A percentile compares a stretch with the other conserved stretches of the same genome.
Evolutionary conservation across 2,329 filamentous ascomycete genomes (phyloP).

Genomic region (Nannizziopsis barbatae): DNA sequence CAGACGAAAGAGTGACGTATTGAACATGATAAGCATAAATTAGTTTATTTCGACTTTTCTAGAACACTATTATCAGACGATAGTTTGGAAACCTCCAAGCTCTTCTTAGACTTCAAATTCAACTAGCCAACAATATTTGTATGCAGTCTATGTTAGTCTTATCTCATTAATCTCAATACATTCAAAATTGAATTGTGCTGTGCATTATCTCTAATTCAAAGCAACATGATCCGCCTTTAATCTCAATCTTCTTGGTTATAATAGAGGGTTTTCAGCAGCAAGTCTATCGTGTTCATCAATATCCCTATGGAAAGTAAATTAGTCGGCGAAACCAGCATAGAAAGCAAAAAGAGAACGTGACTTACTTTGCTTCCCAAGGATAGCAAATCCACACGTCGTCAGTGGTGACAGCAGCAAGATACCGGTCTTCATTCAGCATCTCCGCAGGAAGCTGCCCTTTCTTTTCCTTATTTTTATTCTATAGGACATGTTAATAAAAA

Average conservation of each 20-base stretch:
- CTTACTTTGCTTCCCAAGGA: slow-evolving; percentile 82
- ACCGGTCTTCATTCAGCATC: slow-evolving; percentile 62
- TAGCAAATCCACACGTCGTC: slow-evolving; percentile 98
- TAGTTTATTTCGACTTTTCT: too few relatives aligned
- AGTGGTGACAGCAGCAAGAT: slow-evolving; percentile 76
- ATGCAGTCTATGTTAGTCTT: too few relatives aligned
- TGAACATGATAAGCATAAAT: too few relatives aligned
- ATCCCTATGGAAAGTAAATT: slow-evolving; percentile 40
- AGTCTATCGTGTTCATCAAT: slow-evolving; percentile 82
- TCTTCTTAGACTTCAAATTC: too few relatives aligned
- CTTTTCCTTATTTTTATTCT: slow-evolving; percentile 97
- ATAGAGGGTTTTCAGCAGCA: slow-evolving; percentile 33
- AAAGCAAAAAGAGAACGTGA: slow-evolving; percentile 14
- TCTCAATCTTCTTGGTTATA: neutral
- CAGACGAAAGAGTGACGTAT: too few relatives aligned
- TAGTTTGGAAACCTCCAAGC: too few relatives aligned
- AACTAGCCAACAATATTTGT: too few relatives aligned
- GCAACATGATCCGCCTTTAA: too few relatives aligned
- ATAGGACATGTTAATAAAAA: slow-evolving; percentile 13
- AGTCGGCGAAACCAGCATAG: neutral
- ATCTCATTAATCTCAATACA: too few relatives aligned
- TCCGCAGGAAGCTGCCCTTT: slow-evolving; percentile 72
- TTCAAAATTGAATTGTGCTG: too few relatives aligned
- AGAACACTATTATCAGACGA: too few relatives aligned
- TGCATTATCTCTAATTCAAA: neutral